Conservation (phyloP, 371 early-diverging fungal genomes). For the Lichtheimia ornata region DNA sequence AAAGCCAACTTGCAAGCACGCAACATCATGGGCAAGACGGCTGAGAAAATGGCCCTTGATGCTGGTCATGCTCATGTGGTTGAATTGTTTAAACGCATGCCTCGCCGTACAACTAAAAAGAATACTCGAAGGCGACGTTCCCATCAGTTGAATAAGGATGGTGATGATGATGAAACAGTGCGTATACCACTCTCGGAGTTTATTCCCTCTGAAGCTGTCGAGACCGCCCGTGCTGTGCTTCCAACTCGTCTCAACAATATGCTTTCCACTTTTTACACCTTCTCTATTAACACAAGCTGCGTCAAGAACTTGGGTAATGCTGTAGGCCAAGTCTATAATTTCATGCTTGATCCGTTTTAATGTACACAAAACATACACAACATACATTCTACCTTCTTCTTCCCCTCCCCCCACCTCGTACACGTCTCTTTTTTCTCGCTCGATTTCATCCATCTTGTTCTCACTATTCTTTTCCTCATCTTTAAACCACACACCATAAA, state of each 20-base stretch:
- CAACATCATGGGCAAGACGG: slow-evolving; percentile 41
- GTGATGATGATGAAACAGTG: slow-evolving; percentile 13
- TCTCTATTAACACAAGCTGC: slow-evolving; percentile 30
- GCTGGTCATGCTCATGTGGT: slow-evolving; percentile 35
- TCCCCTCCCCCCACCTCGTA: no score
- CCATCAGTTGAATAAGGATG: background rate
- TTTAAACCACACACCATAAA: no score
- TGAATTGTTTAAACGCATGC: slow-evolving; percentile 20
- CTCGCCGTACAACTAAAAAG: slow-evolving; percentile 2
- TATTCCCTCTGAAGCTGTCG: slow-evolving; percentile 30
- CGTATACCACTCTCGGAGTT: slow-evolving; percentile 36
- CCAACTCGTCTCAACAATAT: slow-evolving; percentile 23
- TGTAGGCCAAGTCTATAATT: slow-evolving; percentile 38
- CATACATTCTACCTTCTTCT: no score
- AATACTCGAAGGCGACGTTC: background rate
- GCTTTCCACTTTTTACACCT: slow-evolving; percentile 28
- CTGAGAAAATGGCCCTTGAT: slow-evolving; percentile 37
- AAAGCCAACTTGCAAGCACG: slow-evolving; percentile 21
- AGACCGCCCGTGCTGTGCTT: slow-evolving; percentile 20
- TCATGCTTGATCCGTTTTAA: slow-evolving; percentile 47
- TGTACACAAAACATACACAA: slow-evolving; percentile 1
- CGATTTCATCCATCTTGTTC: no score
- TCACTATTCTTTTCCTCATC: no score
- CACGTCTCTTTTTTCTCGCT: no score
- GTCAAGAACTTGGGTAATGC: slow-evolving; percentile 30